phyloP scores from a whole-genome alignment of 2,329 filamentous ascomycete genomes.

The Cladorrhinum sp. region DNA sequence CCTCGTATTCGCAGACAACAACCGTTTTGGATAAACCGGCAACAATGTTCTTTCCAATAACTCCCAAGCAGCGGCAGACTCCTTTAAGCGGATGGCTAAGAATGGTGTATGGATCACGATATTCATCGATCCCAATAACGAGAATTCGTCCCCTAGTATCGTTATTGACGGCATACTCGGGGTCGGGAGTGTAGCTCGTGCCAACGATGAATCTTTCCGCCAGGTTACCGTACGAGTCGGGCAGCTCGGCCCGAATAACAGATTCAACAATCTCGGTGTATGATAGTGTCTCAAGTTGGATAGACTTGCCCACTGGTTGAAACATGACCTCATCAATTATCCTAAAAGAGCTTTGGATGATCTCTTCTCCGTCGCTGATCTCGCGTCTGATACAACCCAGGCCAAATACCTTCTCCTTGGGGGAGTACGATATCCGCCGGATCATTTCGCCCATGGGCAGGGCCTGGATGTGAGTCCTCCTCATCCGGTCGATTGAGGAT shows the following conservation, averaged over 20 bases:
- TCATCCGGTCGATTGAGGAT: constrained; percentile 75
- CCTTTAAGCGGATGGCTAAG: constrained; percentile 69
- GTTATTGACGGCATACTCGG: constrained; percentile 39
- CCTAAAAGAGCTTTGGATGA: constrained; percentile 75
- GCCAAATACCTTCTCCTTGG: constrained; percentile 75
- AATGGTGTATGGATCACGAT: constrained; percentile 70
- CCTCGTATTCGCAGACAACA: constrained; percentile 53
- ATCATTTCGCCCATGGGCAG: constrained; percentile 79
- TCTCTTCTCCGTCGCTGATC: constrained; percentile 67
- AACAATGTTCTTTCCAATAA: constrained; percentile 74
- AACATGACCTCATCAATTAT: constrained; percentile 91
- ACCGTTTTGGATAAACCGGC: constrained; percentile 89
- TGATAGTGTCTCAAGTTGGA: constrained; percentile 52
- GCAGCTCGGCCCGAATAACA: constrained; percentile 73
- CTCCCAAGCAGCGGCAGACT: constrained; percentile 73
- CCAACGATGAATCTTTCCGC: constrained; percentile 87
- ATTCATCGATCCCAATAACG: constrained; percentile 75
- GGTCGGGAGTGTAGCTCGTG: constrained; percentile 72
- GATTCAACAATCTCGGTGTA: constrained; percentile 75
- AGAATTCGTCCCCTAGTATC: constrained; percentile 73
- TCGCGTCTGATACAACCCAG: constrained; percentile 80
- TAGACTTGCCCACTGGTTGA: constrained; percentile 68
- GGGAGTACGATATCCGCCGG: constrained; percentile 80
- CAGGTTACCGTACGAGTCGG: constrained; percentile 51
- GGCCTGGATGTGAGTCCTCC: constrained; percentile 83